Percentiles rank a stretch among this genome's conserved stretches.
phyloP scores from a whole-genome alignment of 1,284 basidiomycete species.

The Melampsora larici-populina region DNA sequence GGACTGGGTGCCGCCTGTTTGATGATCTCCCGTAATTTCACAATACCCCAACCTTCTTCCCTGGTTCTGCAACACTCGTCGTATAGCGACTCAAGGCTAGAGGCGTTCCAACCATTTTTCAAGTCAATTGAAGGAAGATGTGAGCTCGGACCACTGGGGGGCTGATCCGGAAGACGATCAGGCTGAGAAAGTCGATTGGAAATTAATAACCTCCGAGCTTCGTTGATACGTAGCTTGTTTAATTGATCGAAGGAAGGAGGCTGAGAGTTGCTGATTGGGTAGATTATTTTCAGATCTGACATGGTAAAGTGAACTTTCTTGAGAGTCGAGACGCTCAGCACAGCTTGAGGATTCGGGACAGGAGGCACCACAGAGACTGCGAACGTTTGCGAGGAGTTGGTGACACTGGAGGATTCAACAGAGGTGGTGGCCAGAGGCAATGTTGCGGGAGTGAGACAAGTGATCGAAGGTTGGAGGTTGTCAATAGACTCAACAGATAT shows the following conservation, averaged over 20 bases:
- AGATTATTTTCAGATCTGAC: constrained; percentile 50
- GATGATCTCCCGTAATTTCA: constrained; percentile 66
- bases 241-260: constrained; percentile 58
- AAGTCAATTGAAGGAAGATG: constrained; percentile 56
- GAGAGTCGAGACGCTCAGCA: constrained; percentile 47
- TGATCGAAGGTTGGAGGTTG: not conserved
- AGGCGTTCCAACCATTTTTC: constrained; percentile 74
- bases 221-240: constrained; percentile 79
- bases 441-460: constrained; percentile 9
- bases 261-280: constrained; percentile 50
- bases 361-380: constrained; percentile 7
- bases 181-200: constrained; percentile 67
- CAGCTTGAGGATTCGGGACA: constrained; percentile 9
- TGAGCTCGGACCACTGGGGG: constrained; percentile 58
- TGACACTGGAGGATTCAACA: constrained; percentile 54
- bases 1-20: constrained; percentile 62
- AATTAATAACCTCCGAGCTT: constrained; percentile 72
- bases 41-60: constrained; percentile 65
- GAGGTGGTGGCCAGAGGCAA: not conserved
- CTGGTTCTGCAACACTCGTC: constrained; percentile 72
- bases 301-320: constrained; percentile 51
- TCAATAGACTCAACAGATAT: not conserved
- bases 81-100: constrained; percentile 75
- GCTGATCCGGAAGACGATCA: constrained; percentile 70
- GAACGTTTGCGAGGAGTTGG: not conserved